phyloP scores from a whole-genome alignment of 352 stramenopile genomes.

The Phytophthora aleatoria region DNA sequence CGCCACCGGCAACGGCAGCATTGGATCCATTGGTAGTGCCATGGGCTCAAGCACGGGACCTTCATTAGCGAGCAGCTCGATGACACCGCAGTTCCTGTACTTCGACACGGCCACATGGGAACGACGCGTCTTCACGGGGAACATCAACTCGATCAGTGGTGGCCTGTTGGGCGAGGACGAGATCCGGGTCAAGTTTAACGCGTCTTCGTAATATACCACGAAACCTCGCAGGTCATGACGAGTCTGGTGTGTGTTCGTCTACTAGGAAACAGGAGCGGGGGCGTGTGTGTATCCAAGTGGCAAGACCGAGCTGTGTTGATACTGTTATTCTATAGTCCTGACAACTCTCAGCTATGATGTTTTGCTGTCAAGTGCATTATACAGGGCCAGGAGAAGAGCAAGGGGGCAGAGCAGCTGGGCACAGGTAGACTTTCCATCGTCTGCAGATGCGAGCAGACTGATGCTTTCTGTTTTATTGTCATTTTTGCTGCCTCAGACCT shows the following conservation, averaged over 20 bases:
- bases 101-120: slow-evolving; percentile 96
- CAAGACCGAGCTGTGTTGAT: no score
- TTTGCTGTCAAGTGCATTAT: slow-evolving; percentile 31
- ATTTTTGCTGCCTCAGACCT: slow-evolving; percentile 27
- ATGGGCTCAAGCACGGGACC: slow-evolving; percentile 36
- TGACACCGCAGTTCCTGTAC: slow-evolving; percentile 92
- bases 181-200: slow-evolving; percentile 95
- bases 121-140: slow-evolving; percentile 92
- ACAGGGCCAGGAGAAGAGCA: slow-evolving; percentile 21
- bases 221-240: slow-evolving; percentile 10
- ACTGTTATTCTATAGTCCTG: slow-evolving; percentile 17
- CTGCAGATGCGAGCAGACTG: slow-evolving; percentile 26
- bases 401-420: slow-evolving; percentile 25
- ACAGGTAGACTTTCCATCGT: slow-evolving; percentile 37
- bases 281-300: no score
- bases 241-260: no score
- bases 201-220: slow-evolving; percentile 64
- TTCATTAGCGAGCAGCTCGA: slow-evolving; percentile 40
- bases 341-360: background rate
- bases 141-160: slow-evolving; percentile 84
- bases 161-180: slow-evolving; percentile 94
- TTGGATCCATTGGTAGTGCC: slow-evolving; percentile 74
- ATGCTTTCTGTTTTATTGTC: slow-evolving; percentile 38
- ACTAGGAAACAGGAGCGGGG: no score
- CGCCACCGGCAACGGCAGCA: slow-evolving; percentile 43